Evolutionary conservation across 2,329 filamentous ascomycete species (phyloP).

Genomic region (Aspergillus melleus): DNA sequence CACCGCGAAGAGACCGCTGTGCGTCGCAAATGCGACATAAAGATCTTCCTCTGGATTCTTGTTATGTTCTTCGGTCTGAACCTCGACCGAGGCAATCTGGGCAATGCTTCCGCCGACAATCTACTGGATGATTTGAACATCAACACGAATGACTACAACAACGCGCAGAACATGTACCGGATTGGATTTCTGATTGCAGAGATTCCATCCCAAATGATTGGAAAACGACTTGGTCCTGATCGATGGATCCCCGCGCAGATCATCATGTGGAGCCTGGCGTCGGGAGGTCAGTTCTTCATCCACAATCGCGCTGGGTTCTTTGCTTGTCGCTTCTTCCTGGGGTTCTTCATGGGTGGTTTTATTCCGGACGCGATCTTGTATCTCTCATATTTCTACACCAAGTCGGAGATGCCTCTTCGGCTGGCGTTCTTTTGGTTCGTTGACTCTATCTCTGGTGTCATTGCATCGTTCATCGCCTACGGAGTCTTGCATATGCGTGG

Average conservation of each 20-base stretch:
- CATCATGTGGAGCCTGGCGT: constrained; percentile 27
- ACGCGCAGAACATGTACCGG: constrained; percentile 30
- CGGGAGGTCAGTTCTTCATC: constrained; percentile 28
- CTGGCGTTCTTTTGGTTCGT: constrained; percentile 41
- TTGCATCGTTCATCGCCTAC: constrained; percentile 36
- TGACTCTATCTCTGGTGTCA: constrained; percentile 31
- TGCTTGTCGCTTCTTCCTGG: constrained; percentile 46
- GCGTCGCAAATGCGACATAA: constrained; percentile 31
- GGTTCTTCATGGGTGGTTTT: constrained; percentile 53
- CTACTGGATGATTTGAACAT: constrained; percentile 27
- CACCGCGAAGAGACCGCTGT: constrained; percentile 26
- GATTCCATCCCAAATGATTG: constrained; percentile 33
- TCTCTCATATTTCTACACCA: constrained; percentile 42
- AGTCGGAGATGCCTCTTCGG: constrained; percentile 35
- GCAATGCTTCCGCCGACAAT: constrained; percentile 28
- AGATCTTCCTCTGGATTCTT: constrained; percentile 41
- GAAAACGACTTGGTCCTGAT: constrained; percentile 29
- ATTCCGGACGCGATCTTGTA: constrained; percentile 46
- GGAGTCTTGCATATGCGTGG: constrained; percentile 44
- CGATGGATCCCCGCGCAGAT: constrained; percentile 33
- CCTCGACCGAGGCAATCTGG: constrained; percentile 29
- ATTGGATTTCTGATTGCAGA: constrained; percentile 32
- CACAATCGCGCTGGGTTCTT: constrained; percentile 39
- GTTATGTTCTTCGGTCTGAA: constrained; percentile 47
- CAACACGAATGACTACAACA: constrained; percentile 35